phyloP scores from a whole-genome alignment of 2,329 filamentous ascomycete species.

The Zymoseptoria pseudotritici region DNA sequence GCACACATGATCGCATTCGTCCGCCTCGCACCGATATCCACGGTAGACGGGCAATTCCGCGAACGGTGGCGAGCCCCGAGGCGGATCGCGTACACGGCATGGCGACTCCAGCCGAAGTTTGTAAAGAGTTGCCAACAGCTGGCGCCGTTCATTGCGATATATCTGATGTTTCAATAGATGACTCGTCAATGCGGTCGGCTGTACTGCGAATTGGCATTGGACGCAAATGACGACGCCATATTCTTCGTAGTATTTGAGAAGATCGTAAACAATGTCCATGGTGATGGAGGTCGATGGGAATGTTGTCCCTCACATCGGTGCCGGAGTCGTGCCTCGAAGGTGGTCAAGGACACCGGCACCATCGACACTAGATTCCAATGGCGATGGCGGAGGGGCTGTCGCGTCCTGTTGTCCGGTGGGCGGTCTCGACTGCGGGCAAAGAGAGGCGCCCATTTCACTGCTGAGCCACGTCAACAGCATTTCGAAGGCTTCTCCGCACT shows the following conservation, averaged over 20 bases:
- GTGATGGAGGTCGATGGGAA: not conserved
- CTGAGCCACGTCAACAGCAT: too few species aligned
- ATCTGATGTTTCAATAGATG: conserved; percentile 14
- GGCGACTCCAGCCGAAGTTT: conserved; percentile 9
- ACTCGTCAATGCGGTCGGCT: conserved; percentile 10
- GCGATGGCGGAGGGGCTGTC: not conserved
- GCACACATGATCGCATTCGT: conserved; percentile 10
- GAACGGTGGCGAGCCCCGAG: conserved; percentile 1
- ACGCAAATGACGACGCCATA: conserved; percentile 14
- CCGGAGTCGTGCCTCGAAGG: not conserved
- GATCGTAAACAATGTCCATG: not conserved
- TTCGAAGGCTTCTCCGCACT: too few species aligned
- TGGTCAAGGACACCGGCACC: not conserved
- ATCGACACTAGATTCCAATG: not conserved
- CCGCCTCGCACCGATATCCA: conserved; percentile 7
- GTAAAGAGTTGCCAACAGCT: conserved; percentile 7
- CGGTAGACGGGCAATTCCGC: conserved; percentile 9
- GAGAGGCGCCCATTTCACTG: not conserved
- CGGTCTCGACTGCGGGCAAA: not conserved
- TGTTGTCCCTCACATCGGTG: not conserved
- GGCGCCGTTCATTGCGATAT: conserved; percentile 11
- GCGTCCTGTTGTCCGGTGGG: not conserved
- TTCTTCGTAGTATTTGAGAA: conserved; percentile 11
- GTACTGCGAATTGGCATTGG: conserved; percentile 12
- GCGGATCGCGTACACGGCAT: not conserved